These are phyloP conservation scores for Penicillium sp. DNA, from an alignment of 2,329 filamentous ascomycete genomes.

Conservation along the genomic window DNA sequence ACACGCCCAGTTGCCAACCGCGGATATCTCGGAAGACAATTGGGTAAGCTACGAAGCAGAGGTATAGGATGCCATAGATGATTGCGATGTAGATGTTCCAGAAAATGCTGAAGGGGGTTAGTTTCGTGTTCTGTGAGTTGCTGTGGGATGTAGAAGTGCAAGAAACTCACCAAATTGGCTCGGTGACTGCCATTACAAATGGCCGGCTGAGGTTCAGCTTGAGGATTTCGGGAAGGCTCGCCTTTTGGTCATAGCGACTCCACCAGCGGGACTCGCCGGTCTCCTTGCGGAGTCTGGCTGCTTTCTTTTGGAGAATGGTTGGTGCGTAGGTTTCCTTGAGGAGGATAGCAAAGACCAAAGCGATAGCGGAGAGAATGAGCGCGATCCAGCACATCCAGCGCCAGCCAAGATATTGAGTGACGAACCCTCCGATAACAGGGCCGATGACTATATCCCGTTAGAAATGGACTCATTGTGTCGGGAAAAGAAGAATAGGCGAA, in stretches of 20 bases:
- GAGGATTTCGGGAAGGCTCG: slow-evolving; percentile 57
- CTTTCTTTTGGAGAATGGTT: slow-evolving; percentile 58
- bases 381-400: slow-evolving; percentile 78
- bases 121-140: background rate
- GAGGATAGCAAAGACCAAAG: slow-evolving; percentile 50
- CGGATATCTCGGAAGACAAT: slow-evolving; percentile 68
- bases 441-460: slow-evolving; percentile 41
- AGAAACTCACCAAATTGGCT: slow-evolving; percentile 65
- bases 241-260: slow-evolving; percentile 68
- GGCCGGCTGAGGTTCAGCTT: slow-evolving; percentile 69
- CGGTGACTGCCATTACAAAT: slow-evolving; percentile 65
- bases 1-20: slow-evolving; percentile 65
- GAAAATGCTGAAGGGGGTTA: slow-evolving; percentile 51
- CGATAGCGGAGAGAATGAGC: slow-evolving; percentile 60
- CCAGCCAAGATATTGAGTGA: slow-evolving; percentile 64
- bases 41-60: slow-evolving; percentile 85
- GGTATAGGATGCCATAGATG: slow-evolving; percentile 76
- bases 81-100: slow-evolving; percentile 65
- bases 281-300: slow-evolving; percentile 55
- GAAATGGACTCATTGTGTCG: background rate
- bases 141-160: background rate
- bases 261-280: slow-evolving; percentile 65
- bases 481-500: background rate
- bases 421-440: slow-evolving; percentile 71
- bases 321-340: slow-evolving; percentile 71